Evolutionary conservation across 208 protist species (phyloP).

Genomic region (Trypanosoma platydactyli): DNA sequence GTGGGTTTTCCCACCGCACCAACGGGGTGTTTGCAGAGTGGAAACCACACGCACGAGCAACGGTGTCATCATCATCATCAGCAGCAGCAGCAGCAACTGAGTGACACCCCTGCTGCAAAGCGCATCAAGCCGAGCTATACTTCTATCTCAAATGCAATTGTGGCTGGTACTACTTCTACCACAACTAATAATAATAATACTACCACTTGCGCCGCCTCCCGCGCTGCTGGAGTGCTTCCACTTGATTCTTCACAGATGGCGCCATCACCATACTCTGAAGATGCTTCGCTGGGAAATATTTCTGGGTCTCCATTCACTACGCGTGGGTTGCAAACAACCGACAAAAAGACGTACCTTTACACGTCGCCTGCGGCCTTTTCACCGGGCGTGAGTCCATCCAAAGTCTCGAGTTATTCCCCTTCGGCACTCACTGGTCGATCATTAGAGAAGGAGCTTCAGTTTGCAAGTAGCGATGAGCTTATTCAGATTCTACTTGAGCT

Average conservation of each 20-base stretch:
- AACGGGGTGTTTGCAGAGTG: neutral
- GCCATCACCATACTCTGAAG: conserved; percentile 19
- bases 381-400: neutral
- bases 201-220: no score
- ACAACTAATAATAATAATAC: no score
- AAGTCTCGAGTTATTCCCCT: neutral
- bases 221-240: neutral
- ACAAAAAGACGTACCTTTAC: conserved; percentile 6
- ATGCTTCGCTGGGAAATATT: conserved; percentile 10
- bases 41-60: neutral
- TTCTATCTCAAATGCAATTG: neutral
- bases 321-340: conserved; percentile 20
- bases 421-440: conserved; percentile 25
- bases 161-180: no score
- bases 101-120: neutral
- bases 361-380: neutral
- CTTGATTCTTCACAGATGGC: neutral
- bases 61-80: neutral
- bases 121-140: neutral
- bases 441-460: conserved; percentile 57
- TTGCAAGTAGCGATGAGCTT: conserved; percentile 58
- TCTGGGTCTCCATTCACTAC: conserved; percentile 5
- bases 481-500: conserved; percentile 75
- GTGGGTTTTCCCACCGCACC: neutral
- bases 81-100: neutral